Base-by-base conservation (phyloP, 225 moss, liverwort and hornwort genomes). In the Straminergon stramineum region DNA sequence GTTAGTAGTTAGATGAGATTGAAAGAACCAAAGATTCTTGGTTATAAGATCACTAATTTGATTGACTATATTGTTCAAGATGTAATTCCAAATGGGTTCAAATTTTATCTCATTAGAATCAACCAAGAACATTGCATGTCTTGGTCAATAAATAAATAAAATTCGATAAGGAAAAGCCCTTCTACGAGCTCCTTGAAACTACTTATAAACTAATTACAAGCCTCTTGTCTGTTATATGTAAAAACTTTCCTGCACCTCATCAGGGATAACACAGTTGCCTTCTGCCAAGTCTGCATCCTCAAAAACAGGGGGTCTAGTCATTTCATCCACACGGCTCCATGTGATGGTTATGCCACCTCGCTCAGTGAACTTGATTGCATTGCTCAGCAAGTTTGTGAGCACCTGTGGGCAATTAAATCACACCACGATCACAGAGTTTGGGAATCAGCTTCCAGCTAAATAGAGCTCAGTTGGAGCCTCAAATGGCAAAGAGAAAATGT, bases 351-450 rank as follows among this genome's bases (percentile, higher is more conserved):
- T 95, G 45, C 91, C 92, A 70, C 97, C 98, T 82, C 90, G 92
- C 84, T 98, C 95, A 19, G 97, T 98, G 87, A 98, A 98, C 93
- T 98, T 98, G 85, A 98, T 98, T 73, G 98, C 98, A 90, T 98
- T 98, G 84, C 98, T 98, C 62, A 98, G 92, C 85, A 98, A 92
- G 92, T 98, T 98, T 75, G 91, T 96, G 19, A 98, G 95, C 53
- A 97, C 97, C 96, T 96, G 93, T 48, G 75, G 17, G 56, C n/a
- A 41, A 85, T 45, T 21, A 35, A 81, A 67, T n/a, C 64, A 85
- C 52, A 62, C 67, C 84, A 73, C 51, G 27, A 28, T 60, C 63
- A 85, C 30, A 15, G 19, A 27, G 55, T 37, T 35, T 45, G 37
- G 9, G 35, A 56, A 80, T 83, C 17, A 87, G 27, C 69, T 62